These are phyloP conservation scores for Aspergillus kassunensis DNA, from an alignment of 495 filamentous ascomycete genomes.

Conservation along the genomic window DNA sequence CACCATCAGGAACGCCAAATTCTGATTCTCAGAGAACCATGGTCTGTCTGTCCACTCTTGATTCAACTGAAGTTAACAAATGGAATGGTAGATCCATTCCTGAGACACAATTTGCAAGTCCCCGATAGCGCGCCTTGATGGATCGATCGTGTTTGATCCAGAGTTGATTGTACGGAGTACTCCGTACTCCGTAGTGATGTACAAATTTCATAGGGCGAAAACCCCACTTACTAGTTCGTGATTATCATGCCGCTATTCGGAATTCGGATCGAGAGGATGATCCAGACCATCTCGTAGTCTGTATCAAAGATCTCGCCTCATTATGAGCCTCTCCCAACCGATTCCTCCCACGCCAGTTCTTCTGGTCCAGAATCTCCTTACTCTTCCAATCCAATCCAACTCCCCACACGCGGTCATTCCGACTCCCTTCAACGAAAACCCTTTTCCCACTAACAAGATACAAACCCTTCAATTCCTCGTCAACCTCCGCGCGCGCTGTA, in stretches of 20 bases:
- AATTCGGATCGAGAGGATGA: too few species aligned
- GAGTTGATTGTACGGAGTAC: too few species aligned
- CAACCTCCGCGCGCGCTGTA: slow-evolving; percentile 11
- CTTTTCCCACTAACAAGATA: slow-evolving; percentile 4
- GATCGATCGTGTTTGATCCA: background rate
- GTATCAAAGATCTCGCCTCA: slow-evolving; percentile 3
- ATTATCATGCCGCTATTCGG: background rate
- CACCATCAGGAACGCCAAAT: background rate
- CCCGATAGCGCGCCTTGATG: background rate
- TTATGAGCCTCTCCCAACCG: slow-evolving; percentile 9
- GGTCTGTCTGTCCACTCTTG: background rate
- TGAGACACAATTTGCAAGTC: background rate
- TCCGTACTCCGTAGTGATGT: too few species aligned
- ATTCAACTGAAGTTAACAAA: too few species aligned
- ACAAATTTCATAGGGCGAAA: background rate
- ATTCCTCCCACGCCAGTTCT: slow-evolving; percentile 7
- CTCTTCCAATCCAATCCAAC: slow-evolving; percentile 15
- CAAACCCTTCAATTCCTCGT: slow-evolving; percentile 2
- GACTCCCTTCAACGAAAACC: slow-evolving; percentile 12
- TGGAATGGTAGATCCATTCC: background rate
- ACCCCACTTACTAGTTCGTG: background rate
- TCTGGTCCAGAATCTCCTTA: slow-evolving; percentile 9
- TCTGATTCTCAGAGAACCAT: background rate
- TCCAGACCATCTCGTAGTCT: too few species aligned
- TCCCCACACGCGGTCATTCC: slow-evolving; percentile 7